Evolutionary conservation across 768 basidiomycete species (phyloP), one percentile per base, ranked within the genome.

Genomic region (Mycena galericulata): DNA sequence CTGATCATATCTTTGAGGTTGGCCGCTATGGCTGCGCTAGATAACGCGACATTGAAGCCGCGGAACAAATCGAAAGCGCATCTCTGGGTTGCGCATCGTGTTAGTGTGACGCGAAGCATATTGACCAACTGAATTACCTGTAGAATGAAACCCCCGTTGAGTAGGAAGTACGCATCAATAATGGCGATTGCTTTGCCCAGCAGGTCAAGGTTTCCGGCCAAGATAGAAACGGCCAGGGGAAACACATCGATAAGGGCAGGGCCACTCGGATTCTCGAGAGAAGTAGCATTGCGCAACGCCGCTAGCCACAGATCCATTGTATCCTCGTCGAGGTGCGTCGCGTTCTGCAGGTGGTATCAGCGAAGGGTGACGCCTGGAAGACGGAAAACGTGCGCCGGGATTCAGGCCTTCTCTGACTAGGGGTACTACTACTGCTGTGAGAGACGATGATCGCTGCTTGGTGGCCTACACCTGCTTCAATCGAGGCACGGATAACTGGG

Each of bases 151-250:
- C 79, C 66, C 0, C 88, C 88, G 77, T 94, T 92, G 20, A 94
- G 82, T n/a, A 97, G 77, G 65, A 94, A 81, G 75, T 96, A 97
- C 7, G 92, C 90, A 75, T 95, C 92, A 26, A 94, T 72, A 62
- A 96, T 88, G 63, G 80, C 81, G 20, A 87, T 87, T 29, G 90
- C 85, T 59, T 84, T 89, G 17, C 92, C 92, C 22, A 96, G 80
- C 24, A 95, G 77, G 71, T 96, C 95, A 47, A 94, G 79, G 69
- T 96, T 95, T 30, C 80, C 81, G 1, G 85, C 83, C 20, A 97
- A 80, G 5, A 94, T 77, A n/a, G 80, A 62, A 14, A 94, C 75
- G 3, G 87, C 87, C 36, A 86, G 75, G 20, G 92, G 93, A 62
- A 94, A 88, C 30, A 97, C 81, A 27, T 89, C 87, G 34, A 89